These are phyloP conservation scores for Dioszegia hungarica DNA, from an alignment of 768 basidiomycete genomes.

Conservation along the genomic window DNA sequence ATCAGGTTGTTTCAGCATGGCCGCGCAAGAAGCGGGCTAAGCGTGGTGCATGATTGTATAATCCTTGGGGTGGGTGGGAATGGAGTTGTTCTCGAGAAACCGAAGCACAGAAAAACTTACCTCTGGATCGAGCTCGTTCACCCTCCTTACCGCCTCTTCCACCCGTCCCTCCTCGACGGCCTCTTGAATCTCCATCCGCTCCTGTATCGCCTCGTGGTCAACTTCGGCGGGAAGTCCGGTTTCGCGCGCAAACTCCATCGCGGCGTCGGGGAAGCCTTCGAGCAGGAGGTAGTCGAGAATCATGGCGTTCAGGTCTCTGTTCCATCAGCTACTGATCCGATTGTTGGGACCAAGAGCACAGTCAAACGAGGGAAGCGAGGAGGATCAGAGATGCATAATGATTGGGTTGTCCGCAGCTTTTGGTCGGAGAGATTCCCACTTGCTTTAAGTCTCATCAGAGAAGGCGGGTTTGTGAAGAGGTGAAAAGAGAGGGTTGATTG, in stretches of 20 bases:
- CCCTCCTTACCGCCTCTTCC: constrained; percentile 87
- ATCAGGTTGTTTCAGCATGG: constrained; percentile 81
- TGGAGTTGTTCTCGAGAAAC: neutral
- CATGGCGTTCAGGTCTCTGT: constrained; percentile 85
- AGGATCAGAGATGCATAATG: constrained; percentile 60
- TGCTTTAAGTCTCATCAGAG: constrained; percentile 57
- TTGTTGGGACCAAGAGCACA: constrained; percentile 5
- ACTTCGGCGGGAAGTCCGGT: constrained; percentile 67
- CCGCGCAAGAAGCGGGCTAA: constrained; percentile 61
- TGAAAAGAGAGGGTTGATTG: neutral
- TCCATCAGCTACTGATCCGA: constrained; percentile 28
- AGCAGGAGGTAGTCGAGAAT: constrained; percentile 98
- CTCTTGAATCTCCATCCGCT: constrained; percentile 87
- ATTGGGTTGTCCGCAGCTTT: constrained; percentile 62
- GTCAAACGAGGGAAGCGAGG: constrained; percentile 9
- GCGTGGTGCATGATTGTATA: constrained; percentile 98
- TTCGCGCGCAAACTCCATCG: constrained; percentile 89
- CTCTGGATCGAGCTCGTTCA: constrained; percentile 95
- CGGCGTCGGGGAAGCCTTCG: constrained; percentile 93
- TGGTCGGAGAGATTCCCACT: constrained; percentile 99
- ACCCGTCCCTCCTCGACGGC: constrained; percentile 91
- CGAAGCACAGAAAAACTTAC: constrained; percentile 55
- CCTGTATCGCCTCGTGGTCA: constrained; percentile 88
- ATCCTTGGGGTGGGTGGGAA: constrained; percentile 58
- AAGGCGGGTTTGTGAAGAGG: neutral